These are phyloP conservation scores for Ustilago trichophora DNA, from an alignment of 1,284 basidiomycete species.

Conservation along the genomic window DNA sequence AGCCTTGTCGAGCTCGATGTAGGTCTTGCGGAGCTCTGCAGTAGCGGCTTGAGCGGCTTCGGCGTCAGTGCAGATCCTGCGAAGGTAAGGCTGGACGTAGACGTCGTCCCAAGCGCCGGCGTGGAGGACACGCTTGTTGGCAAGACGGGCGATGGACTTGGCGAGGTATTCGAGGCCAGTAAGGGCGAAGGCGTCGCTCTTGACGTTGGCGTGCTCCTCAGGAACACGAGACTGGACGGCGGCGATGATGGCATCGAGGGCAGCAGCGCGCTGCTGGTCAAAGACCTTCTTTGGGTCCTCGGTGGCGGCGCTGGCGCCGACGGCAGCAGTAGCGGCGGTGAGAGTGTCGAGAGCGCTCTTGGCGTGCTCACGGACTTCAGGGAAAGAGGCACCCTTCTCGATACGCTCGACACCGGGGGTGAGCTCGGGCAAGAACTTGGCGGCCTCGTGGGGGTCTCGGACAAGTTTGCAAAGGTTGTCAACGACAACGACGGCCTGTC, in stretches of 20 bases:
- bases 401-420: slow-evolving; percentile 93
- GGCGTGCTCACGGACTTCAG: slow-evolving; percentile 75
- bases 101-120: slow-evolving; percentile 63
- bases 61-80: slow-evolving; percentile 61
- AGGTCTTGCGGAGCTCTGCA: slow-evolving; percentile 57
- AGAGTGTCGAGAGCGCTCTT: slow-evolving; percentile 62
- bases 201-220: slow-evolving; percentile 49
- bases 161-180: slow-evolving; percentile 60
- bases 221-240: slow-evolving; percentile 53
- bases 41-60: slow-evolving; percentile 57
- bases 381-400: slow-evolving; percentile 90
- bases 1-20: slow-evolving; percentile 58
- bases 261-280: slow-evolving; percentile 49
- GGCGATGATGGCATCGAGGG: slow-evolving; percentile 49
- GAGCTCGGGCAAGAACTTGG: slow-evolving; percentile 85
- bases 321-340: slow-evolving; percentile 45
- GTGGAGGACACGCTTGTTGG: slow-evolving; percentile 64
- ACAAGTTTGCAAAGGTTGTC: slow-evolving; percentile 99
- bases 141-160: slow-evolving; percentile 55
- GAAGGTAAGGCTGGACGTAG: slow-evolving; percentile 67
- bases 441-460: slow-evolving; percentile 87
- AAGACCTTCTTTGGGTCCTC: slow-evolving; percentile 58
- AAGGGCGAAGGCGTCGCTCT: slow-evolving; percentile 57
- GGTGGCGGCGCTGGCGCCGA: slow-evolving; percentile 43
- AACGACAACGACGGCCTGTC: slow-evolving; percentile 84